phyloP scores from a whole-genome alignment of 1,284 basidiomycete genomes.

The Puccinia sorghi region DNA sequence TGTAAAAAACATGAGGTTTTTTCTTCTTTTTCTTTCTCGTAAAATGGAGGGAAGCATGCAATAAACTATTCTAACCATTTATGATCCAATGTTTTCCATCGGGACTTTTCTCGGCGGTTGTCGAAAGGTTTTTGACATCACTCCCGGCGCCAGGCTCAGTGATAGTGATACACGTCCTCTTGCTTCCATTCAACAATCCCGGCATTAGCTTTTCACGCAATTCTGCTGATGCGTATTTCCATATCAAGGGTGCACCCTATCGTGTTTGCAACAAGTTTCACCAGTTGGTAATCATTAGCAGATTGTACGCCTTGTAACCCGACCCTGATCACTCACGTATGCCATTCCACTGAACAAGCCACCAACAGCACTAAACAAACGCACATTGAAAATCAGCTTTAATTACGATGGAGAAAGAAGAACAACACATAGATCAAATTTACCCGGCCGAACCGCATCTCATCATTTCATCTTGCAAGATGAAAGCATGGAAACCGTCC shows the following conservation, averaged over 20 bases:
- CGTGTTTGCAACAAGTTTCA: neutral
- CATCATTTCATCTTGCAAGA: conserved; percentile 45
- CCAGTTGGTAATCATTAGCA: neutral
- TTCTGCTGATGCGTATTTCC: conserved; percentile 44
- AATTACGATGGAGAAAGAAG: neutral
- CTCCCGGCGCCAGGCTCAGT: conserved; percentile 52
- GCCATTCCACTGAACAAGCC: conserved; percentile 45
- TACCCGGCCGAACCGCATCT: conserved; percentile 51
- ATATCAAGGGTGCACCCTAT: conserved; percentile 51
- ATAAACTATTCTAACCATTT: neutral
- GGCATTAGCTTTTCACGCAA: conserved; percentile 24
- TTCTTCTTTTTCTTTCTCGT: neutral
- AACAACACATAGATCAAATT: too few species aligned
- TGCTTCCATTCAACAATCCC: conserved; percentile 32
- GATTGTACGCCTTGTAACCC: neutral
- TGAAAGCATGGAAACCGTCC: conserved; percentile 51
- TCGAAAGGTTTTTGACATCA: conserved; percentile 45
- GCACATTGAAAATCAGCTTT: neutral
- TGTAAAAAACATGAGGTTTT: neutral
- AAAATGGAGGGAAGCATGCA: neutral
- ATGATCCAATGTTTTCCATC: conserved; percentile 50
- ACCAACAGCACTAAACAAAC: conserved; percentile 27
- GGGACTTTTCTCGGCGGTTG: conserved; percentile 31
- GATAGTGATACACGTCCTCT: conserved; percentile 41
- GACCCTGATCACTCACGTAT: conserved; percentile 28